Conservation (phyloP, 2,329 filamentous ascomycete genomes). For the Coniochaeta pulveracea region DNA sequence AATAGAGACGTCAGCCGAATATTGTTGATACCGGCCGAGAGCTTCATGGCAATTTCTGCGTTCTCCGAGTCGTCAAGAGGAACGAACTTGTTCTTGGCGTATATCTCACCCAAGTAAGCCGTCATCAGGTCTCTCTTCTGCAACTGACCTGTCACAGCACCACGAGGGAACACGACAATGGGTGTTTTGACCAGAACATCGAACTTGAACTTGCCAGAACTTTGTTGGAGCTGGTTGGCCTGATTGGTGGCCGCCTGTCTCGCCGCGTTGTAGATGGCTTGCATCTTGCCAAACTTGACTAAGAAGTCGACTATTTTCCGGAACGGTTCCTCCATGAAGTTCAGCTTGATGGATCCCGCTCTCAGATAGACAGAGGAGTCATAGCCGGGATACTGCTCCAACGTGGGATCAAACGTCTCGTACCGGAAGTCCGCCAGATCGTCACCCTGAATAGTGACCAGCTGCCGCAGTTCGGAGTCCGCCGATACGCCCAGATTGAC, state of each 20-base stretch:
- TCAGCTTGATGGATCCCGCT: conserved; percentile 90
- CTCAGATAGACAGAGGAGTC: conserved; percentile 85
- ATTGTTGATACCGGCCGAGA: conserved; percentile 84
- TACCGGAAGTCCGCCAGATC: conserved; percentile 96
- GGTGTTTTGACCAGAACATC: conserved; percentile 90
- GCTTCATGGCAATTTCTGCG: conserved; percentile 72
- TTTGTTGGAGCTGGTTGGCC: conserved; percentile 86
- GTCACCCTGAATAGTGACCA: conserved; percentile 91
- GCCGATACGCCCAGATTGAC: conserved; percentile 81
- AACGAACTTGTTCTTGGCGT: conserved; percentile 86
- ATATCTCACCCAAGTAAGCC: conserved; percentile 93
- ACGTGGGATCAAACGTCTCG: conserved; percentile 77
- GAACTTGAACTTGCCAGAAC: conserved; percentile 81
- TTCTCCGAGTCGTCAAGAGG: conserved; percentile 68
- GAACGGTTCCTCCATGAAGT: conserved; percentile 95
- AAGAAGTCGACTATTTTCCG: conserved; percentile 96
- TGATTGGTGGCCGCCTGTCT: conserved; percentile 89
- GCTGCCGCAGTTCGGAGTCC: conserved; percentile 68
- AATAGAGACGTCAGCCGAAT: conserved; percentile 85
- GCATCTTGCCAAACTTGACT: conserved; percentile 99
- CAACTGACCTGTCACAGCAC: conserved; percentile 57
- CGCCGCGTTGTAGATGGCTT: conserved; percentile 95
- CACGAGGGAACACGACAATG: conserved; percentile 86
- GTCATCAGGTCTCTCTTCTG: conserved; percentile 73
- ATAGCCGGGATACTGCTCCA: conserved; percentile 79